Percentiles rank a stretch among this genome's conserved stretches.
phyloP scores from a whole-genome alignment of 768 basidiomycete genomes.

The Boletus sensibilis region DNA sequence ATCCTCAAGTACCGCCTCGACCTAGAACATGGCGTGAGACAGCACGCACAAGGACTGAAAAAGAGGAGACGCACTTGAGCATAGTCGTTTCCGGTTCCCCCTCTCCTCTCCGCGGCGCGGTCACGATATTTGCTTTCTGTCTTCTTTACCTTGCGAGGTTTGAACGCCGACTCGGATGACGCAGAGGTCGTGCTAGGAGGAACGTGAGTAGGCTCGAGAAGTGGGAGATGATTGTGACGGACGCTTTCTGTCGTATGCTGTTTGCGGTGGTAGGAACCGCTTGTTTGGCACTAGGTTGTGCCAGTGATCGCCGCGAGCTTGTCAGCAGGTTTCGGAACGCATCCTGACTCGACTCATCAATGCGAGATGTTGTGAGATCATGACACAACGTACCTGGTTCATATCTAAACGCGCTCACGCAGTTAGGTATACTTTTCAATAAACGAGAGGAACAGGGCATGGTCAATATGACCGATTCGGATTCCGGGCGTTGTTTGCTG shows the following conservation, averaged over 20 bases:
- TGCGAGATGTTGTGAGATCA: background rate
- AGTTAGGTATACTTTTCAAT: background rate
- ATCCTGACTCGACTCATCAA: constrained; percentile 39
- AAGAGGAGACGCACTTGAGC: constrained; percentile 51
- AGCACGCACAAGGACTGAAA: background rate
- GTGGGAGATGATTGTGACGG: constrained; percentile 5
- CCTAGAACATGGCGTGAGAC: constrained; percentile 38
- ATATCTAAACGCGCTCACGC: constrained; percentile 4
- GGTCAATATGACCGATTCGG: background rate
- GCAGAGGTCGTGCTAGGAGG: constrained; percentile 45
- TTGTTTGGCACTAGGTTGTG: constrained; percentile 13
- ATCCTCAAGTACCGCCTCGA: constrained; percentile 79
- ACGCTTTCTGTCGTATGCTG: constrained; percentile 12
- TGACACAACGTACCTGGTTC: constrained; percentile 26
- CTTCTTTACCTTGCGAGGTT: constrained; percentile 79
- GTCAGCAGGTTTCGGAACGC: constrained; percentile 56
- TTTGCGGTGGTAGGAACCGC: background rate
- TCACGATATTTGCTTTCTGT: constrained; percentile 61
- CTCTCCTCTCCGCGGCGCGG: constrained; percentile 70
- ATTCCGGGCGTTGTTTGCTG: constrained; percentile 25
- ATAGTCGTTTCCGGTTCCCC: constrained; percentile 68
- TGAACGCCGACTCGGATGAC: constrained; percentile 65
- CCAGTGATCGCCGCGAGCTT: constrained; percentile 32
- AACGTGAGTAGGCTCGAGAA: background rate
- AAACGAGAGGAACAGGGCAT: background rate